These are phyloP conservation scores for Trichocomaceae sp. DNA, from an alignment of 2,329 filamentous ascomycete genomes.

Conservation along the genomic window DNA sequence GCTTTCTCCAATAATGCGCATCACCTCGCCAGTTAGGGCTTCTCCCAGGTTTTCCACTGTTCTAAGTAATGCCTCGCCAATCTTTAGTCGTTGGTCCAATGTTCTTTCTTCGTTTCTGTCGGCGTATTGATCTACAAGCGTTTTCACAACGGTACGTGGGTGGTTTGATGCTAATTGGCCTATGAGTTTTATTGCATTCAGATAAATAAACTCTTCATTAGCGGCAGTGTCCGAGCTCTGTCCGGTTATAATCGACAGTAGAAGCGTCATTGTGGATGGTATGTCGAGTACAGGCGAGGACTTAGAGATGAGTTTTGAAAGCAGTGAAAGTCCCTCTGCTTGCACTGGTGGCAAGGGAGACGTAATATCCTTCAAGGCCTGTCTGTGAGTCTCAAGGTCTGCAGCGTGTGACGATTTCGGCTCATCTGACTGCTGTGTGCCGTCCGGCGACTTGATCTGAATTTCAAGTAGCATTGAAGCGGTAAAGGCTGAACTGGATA, in stretches of 20 bases:
- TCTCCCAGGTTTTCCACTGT: slow-evolving; percentile 37
- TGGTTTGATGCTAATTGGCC: slow-evolving; percentile 36
- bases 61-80: slow-evolving; percentile 37
- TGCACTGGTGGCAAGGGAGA: slow-evolving; percentile 38
- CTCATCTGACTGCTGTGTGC: slow-evolving; percentile 18
- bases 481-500: slow-evolving; percentile 35
- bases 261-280: slow-evolving; percentile 34
- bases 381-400: slow-evolving; percentile 37
- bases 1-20: slow-evolving; percentile 32
- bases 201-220: slow-evolving; percentile 39
- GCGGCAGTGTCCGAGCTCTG: slow-evolving; percentile 22
- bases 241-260: slow-evolving; percentile 35
- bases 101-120: slow-evolving; percentile 31
- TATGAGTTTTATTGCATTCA: slow-evolving; percentile 38
- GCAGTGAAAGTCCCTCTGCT: slow-evolving; percentile 37
- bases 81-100: slow-evolving; percentile 36
- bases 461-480: slow-evolving; percentile 40
- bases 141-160: slow-evolving; percentile 36
- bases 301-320: slow-evolving; percentile 34
- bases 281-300: slow-evolving; percentile 40
- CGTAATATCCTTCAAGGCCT: slow-evolving; percentile 35
- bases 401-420: slow-evolving; percentile 21
- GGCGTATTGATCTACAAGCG: slow-evolving; percentile 34
- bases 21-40: slow-evolving; percentile 32
- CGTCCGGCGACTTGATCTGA: slow-evolving; percentile 26